Evolutionary conservation across 108 stramenopile species (phyloP), one percentile per base, ranked within the genome.

Genomic region (Epithemia pelagica): DNA sequence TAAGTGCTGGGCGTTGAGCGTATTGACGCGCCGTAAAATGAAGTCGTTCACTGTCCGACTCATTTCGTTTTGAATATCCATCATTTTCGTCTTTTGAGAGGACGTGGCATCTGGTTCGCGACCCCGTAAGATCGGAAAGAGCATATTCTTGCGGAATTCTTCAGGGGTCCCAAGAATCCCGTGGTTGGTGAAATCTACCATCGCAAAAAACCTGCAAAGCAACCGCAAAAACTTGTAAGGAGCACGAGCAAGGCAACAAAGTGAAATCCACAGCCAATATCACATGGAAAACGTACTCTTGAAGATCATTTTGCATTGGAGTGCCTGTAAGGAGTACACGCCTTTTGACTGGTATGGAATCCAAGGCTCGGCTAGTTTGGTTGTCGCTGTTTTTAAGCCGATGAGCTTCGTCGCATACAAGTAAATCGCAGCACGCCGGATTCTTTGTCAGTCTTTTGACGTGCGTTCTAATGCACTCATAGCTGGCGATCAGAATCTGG

Each of bases 341-440:
- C 19, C 92, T 89, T 68, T 85, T 82, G 66, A 89, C 88, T 2
- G 93, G 87, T 21, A 99, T 58, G 26, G 81, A 82, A 61, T 83
- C 78, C 64, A 97, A 80, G 0, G 96, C 95, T 70, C 84, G 83
- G 58, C 83, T 70, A 0, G 96, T 97, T 66, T 94, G 96, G 59
- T 96, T 96, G 32, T 98, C 96, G 24, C 86, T 81, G 88, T 99
- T 99, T 70, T 99, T 99, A 54, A 99, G 91, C 20, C 96, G 92
- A 81, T 98, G 97, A 10, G 96, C 98, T 77, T 99, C 96, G 74
- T 98, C 97, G 67, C 96, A 97, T 23, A 99, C 94, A 7, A 99
- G 72, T 23, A 99, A 67, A 72, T 99, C 98, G 68, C 96, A 96
- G 62, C 88, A 89, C 61, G 79, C 88, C 61, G 66, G 71, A 71